Conservation (phyloP, 176 grass and related monocot genomes). For the Cenchrus fungigraminus region DNA sequence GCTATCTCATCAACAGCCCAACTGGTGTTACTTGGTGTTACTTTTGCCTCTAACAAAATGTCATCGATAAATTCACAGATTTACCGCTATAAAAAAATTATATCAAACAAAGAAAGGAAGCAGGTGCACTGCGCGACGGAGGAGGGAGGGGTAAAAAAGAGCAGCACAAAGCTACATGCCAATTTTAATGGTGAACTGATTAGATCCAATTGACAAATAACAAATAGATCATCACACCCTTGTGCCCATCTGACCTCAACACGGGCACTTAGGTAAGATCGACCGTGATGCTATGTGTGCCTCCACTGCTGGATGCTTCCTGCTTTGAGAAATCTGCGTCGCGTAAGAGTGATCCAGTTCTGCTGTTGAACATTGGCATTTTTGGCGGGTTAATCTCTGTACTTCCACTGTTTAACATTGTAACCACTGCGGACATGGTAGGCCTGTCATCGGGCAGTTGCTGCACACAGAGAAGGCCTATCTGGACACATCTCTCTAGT, state of each 20-base stretch:
- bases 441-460: conserved; percentile 37
- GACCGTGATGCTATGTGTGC: not conserved
- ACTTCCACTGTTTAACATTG: conserved; percentile 35
- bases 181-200: too few relatives aligned
- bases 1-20: too few relatives aligned
- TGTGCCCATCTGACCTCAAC: not conserved
- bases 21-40: too few relatives aligned
- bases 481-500: conserved; percentile 39
- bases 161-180: too few relatives aligned
- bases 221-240: not conserved
- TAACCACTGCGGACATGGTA: conserved; percentile 39
- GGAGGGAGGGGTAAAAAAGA: too few relatives aligned
- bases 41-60: too few relatives aligned
- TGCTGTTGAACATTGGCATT: not conserved
- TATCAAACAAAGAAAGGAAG: not conserved
- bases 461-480: conserved; percentile 63
- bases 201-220: not conserved
- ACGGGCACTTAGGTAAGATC: not conserved
- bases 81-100: too few relatives aligned
- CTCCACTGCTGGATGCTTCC: not conserved
- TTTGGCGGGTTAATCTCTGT: conserved; percentile 25
- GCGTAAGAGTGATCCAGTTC: not conserved
- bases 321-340: not conserved
- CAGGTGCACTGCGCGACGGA: too few relatives aligned
- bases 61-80: too few relatives aligned